These are phyloP conservation scores for Candida morakotiae DNA, from an alignment of 805 yeast species.

Conservation along the genomic window DNA sequence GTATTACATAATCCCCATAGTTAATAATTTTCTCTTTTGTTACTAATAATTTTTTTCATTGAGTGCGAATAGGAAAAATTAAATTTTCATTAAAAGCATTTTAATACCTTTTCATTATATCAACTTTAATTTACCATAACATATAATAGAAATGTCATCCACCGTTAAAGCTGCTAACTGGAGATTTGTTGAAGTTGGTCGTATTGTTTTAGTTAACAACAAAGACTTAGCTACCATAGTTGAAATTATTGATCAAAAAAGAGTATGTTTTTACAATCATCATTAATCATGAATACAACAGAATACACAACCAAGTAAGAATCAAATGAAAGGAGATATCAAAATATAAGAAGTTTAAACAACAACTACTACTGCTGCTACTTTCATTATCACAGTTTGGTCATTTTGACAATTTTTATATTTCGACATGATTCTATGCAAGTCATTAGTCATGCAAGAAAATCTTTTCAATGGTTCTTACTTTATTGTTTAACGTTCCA, in stretches of 20 bases:
- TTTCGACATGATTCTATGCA: no score
- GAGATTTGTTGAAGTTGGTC: slow-evolving; percentile 99
- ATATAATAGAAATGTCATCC: slow-evolving; percentile 18
- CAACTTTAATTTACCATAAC: slow-evolving; percentile 2
- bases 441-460: no score
- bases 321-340: no score
- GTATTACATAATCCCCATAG: no score
- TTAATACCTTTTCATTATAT: slow-evolving; percentile 5
- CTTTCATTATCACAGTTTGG: no score
- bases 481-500: no score
- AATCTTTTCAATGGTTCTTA: no score
- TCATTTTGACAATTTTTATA: no score
- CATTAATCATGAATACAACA: no score
- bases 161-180: slow-evolving; percentile 95
- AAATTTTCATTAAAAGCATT: slow-evolving; percentile 6
- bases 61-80: slow-evolving; percentile 4
- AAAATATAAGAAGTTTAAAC: no score
- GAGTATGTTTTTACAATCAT: slow-evolving; percentile 67
- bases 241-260: slow-evolving; percentile 98
- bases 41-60: slow-evolving; percentile 2
- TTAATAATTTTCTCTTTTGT: neutral
- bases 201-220: slow-evolving; percentile 86
- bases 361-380: no score
- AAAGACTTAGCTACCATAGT: slow-evolving; percentile 94
- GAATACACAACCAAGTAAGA: no score